Evolutionary conservation across 176 grass and related monocot genomes (phyloP).

Genomic region (Cenchrus americanus): DNA sequence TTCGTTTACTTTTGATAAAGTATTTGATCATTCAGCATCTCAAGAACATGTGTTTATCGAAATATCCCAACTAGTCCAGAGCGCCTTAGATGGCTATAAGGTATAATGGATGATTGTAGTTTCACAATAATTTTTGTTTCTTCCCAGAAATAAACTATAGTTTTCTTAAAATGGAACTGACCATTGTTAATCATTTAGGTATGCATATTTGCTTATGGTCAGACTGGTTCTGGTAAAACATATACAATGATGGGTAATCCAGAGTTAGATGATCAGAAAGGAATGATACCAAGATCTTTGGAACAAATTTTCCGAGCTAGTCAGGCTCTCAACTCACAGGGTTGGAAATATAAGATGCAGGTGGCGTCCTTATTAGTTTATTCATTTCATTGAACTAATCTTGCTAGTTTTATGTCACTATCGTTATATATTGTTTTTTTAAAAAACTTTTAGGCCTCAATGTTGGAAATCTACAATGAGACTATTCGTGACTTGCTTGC

Average conservation of each 20-base stretch:
- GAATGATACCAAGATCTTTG: slow-evolving; percentile 87
- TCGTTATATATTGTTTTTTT: neutral
- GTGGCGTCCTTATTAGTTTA: slow-evolving; percentile 5
- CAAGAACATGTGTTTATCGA: slow-evolving; percentile 90
- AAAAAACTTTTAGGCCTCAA: slow-evolving; percentile 60
- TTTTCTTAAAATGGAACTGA: neutral
- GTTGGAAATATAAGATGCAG: slow-evolving; percentile 98
- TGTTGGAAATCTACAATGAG: slow-evolving; percentile 97
- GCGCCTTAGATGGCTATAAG: slow-evolving; percentile 97
- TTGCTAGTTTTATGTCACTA: neutral
- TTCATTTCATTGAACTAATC: neutral
- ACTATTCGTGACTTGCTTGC: slow-evolving; percentile 77
- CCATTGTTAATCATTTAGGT: slow-evolving; percentile 48
- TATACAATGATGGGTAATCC: slow-evolving; percentile 97
- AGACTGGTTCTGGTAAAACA: slow-evolving; percentile 96
- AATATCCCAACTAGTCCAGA: slow-evolving; percentile 96
- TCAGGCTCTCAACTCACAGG: slow-evolving; percentile 61
- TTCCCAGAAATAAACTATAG: neutral
- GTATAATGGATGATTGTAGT: slow-evolving; percentile 29
- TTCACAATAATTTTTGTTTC: neutral
- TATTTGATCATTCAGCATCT: slow-evolving; percentile 75
- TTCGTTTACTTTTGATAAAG: slow-evolving; percentile 92
- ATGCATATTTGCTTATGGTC: slow-evolving; percentile 98
- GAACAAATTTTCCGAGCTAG: slow-evolving; percentile 91
- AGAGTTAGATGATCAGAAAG: slow-evolving; percentile 60